Base-by-base conservation (phyloP, 805 yeast species). In the Candida krabiensis region DNA sequence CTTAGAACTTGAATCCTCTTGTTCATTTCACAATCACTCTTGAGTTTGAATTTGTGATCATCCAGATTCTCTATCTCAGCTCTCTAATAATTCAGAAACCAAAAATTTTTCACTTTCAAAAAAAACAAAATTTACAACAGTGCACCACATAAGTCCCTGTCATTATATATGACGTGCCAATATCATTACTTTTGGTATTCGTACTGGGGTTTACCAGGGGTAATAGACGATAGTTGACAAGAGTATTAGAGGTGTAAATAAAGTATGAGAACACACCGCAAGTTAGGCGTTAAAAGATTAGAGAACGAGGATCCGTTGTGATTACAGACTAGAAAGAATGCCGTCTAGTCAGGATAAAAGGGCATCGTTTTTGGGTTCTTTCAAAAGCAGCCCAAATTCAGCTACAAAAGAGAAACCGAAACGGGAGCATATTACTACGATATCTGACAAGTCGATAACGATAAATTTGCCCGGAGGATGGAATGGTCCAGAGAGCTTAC, bases 271-370 rank as follows among this genome's bases (percentile, higher is more conserved):
- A n/a, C n/a, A n/a, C n/a, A n/a, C n/a, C n/a, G n/a, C n/a, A n/a
- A n/a, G n/a, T n/a, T n/a, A n/a, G n/a, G n/a, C n/a, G n/a, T n/a
- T n/a, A n/a, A n/a, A n/a, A n/a, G n/a, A n/a, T n/a, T n/a, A n/a
- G n/a, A n/a, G n/a, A n/a, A n/a, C n/a, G n/a, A n/a, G n/a, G n/a
- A n/a, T n/a, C n/a, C n/a, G n/a, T n/a, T n/a, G n/a, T n/a, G n/a
- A n/a, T n/a, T n/a, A n/a, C n/a, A n/a, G n/a, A n/a, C n/a, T n/a
- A n/a, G 11, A 11, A 21, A 21, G 24, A 1, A 37, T 37, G 48
- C 14, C 35, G 4, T 35, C 46, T 4, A 35, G 23, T 13, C 33
- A 38, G 30, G 44, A 44, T 15, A 33, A 37, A 28, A 34, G 40
- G 17, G 31, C 39, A 12, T 37, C 46, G 4, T 22, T 41, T 30